Percentiles rank a stretch among this genome's conserved stretches.
These are phyloP conservation scores for Aspergillus proliferans DNA, from an alignment of 2,329 filamentous ascomycete species.

Conservation along the genomic window DNA sequence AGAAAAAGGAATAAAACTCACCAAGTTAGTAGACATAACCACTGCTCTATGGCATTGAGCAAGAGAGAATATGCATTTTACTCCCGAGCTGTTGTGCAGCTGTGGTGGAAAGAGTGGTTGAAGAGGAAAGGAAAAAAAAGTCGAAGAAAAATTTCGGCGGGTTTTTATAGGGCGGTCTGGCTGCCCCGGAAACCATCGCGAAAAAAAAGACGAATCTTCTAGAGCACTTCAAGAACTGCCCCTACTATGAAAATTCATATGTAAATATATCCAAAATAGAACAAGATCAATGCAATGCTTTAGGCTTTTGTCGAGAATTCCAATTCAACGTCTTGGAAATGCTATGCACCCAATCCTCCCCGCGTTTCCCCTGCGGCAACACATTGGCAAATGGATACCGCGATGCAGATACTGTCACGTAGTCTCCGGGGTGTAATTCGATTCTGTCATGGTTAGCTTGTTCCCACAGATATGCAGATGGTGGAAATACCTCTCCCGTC, in stretches of 20 bases:
- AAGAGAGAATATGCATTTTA: background rate
- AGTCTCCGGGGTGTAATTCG: slow-evolving; percentile 45
- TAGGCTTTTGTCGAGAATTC: slow-evolving; percentile 45
- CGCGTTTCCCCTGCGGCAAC: slow-evolving; percentile 37
- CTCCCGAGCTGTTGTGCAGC: background rate
- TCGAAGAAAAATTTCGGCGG: slow-evolving; percentile 21
- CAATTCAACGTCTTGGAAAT: slow-evolving; percentile 47
- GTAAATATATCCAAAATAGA: slow-evolving; percentile 6
- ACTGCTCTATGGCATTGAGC: background rate
- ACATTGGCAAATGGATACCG: slow-evolving; percentile 49
- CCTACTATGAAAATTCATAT: background rate
- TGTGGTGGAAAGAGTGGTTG: slow-evolving; percentile 4
- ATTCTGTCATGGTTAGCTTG: slow-evolving; percentile 25
- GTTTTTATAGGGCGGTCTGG: slow-evolving; percentile 28
- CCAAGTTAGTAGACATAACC: slow-evolving; percentile 11
- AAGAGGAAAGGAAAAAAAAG: slow-evolving; percentile 9
- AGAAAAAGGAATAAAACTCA: slow-evolving; percentile 13
- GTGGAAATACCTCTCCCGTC: slow-evolving; percentile 61
- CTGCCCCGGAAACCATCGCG: slow-evolving; percentile 25
- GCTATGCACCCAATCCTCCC: slow-evolving; percentile 47
- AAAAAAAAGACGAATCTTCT: slow-evolving; percentile 23
- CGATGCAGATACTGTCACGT: slow-evolving; percentile 48
- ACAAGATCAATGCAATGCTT: slow-evolving; percentile 26
- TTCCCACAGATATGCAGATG: background rate
- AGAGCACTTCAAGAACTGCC: slow-evolving; percentile 12